phyloP scores from a whole-genome alignment of 169 alveolate species.

The Blepharisma undulans region DNA sequence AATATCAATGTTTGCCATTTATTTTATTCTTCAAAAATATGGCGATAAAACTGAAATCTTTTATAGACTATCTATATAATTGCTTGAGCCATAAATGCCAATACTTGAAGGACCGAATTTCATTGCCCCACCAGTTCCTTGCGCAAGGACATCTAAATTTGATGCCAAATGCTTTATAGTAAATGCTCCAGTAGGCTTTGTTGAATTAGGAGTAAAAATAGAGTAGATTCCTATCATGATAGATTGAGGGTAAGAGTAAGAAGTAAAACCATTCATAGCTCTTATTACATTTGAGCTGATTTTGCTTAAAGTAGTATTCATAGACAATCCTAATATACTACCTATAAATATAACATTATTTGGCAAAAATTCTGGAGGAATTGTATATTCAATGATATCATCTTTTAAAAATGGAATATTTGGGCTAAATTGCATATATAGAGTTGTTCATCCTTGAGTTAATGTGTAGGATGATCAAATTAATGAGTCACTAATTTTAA shows the following conservation, averaged over 20 bases:
- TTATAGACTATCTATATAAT: too few relatives aligned
- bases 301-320: not conserved
- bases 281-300: not conserved
- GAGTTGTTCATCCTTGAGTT: too few relatives aligned
- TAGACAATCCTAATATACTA: not conserved
- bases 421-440: not conserved
- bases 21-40: too few relatives aligned
- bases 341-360: not conserved
- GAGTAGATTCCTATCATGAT: not conserved
- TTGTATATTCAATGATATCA: not conserved
- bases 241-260: not conserved
- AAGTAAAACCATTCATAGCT: not conserved
- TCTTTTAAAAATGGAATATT: slow-evolving; percentile 9
- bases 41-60: too few relatives aligned
- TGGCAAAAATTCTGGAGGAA: not conserved
- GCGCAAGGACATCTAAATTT: not conserved
- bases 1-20: too few relatives aligned
- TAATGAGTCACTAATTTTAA: not conserved
- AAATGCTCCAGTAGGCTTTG: not conserved
- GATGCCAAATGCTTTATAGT: not conserved
- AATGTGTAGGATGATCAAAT: not conserved
- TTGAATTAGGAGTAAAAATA: not conserved
- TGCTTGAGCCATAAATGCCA: too few relatives aligned
- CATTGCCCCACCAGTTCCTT: not conserved
- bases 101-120: not conserved